A percentile compares a stretch with the other conserved stretches of the same genome.
phyloP scores from a whole-genome alignment of 352 stramenopile species.

The Blastocystis sp. region DNA sequence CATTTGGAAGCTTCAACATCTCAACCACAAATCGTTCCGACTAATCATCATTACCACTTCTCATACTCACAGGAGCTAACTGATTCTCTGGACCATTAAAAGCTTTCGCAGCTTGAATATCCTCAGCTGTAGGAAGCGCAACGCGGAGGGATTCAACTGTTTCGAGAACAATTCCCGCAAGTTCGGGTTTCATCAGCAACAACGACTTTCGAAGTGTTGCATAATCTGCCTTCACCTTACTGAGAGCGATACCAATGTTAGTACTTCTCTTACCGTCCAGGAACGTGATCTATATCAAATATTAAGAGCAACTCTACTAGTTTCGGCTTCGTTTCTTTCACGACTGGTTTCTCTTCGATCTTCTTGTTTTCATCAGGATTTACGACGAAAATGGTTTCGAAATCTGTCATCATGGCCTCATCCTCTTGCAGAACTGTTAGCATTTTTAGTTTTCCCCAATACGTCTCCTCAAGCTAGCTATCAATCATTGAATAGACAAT shows the following conservation, averaged over 20 bases:
- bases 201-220: not conserved
- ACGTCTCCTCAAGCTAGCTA: constrained; percentile 16
- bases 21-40: constrained; percentile 55
- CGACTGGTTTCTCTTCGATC: constrained; percentile 1
- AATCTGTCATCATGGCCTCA: constrained; percentile 9
- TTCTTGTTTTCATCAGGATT: constrained; percentile 55
- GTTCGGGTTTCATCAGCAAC: constrained; percentile 47
- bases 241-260: constrained; percentile 56
- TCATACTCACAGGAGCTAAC: not conserved
- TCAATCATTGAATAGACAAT: not conserved
- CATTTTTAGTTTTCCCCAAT: constrained; percentile 30
- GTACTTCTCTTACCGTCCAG: constrained; percentile 51
- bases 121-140: constrained; percentile 1
- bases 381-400: constrained; percentile 44
- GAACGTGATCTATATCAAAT: not conserved
- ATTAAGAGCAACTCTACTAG: not conserved
- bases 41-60: not conserved
- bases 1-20: constrained; percentile 38
- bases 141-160: constrained; percentile 24
- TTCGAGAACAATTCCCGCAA: constrained; percentile 23
- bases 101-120: not conserved
- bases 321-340: not conserved
- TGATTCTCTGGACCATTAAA: constrained; percentile 1
- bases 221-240: constrained; percentile 36
- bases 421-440: constrained; percentile 30